Evolutionary conservation across 192 early-diverging fungal species (phyloP).

Genomic region (Coemansia interrupta): DNA sequence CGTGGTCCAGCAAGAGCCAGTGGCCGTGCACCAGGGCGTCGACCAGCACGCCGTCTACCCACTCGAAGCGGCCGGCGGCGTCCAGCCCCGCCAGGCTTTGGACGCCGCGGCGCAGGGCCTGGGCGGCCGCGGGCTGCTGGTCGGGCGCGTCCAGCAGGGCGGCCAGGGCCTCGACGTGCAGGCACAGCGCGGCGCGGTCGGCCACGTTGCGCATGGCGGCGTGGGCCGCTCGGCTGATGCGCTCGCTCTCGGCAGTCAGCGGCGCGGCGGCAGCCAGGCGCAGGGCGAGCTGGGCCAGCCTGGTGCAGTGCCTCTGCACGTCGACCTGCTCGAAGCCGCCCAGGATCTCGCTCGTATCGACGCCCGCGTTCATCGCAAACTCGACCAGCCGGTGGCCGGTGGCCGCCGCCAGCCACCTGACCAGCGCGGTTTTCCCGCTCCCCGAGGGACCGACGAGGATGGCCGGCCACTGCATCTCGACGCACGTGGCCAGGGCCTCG

Average conservation of each 20-base stretch:
- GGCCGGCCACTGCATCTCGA: conserved; percentile 89
- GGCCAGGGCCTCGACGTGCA: not conserved
- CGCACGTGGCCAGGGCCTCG: conserved; percentile 79
- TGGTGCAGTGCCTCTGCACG: conserved; percentile 61
- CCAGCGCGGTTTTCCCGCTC: conserved; percentile 84
- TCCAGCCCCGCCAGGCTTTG: conserved; percentile 21
- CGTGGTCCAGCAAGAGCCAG: conserved; percentile 95
- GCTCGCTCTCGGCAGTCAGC: too few species aligned
- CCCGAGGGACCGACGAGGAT: conserved; percentile 81
- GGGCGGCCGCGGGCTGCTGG: too few species aligned
- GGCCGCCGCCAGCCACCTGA: conserved; percentile 75
- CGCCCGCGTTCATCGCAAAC: conserved; percentile 91
- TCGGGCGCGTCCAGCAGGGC: not conserved
- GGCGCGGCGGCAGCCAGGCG: too few species aligned
- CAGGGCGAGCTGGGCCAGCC: conserved; percentile 2
- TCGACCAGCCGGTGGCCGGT: conserved; percentile 84
- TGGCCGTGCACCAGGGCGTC: conserved; percentile 83
- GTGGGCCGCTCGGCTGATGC: too few species aligned
- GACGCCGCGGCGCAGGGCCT: not conserved
- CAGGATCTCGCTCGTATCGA: conserved; percentile 91
- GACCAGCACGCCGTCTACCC: conserved; percentile 93
- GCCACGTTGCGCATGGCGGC: not conserved
- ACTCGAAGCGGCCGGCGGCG: conserved; percentile 86
- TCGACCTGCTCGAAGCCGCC: conserved; percentile 98
- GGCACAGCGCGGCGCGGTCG: not conserved